phyloP scores from a whole-genome alignment of 345 rosid species.

The Citrus cavaleriei region DNA sequence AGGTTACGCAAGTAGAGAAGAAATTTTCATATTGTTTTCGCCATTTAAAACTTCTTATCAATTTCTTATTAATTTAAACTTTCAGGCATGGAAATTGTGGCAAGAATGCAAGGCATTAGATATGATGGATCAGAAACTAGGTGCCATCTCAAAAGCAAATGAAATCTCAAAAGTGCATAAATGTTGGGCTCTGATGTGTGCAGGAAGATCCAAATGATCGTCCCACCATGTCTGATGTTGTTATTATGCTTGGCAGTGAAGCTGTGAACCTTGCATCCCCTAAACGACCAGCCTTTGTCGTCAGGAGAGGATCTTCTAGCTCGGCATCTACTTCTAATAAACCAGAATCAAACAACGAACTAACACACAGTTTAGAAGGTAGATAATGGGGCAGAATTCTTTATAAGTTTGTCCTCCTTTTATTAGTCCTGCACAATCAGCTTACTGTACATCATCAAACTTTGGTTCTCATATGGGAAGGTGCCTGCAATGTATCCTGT shows the following conservation, averaged over 20 bases:
- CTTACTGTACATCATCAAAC: not conserved
- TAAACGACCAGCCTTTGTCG: constrained; percentile 42
- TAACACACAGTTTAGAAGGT: not conserved
- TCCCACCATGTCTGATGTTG: constrained; percentile 47
- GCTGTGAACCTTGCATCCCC: constrained; percentile 37
- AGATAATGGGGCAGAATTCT: not conserved
- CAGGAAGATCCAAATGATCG: constrained; percentile 55
- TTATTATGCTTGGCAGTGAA: constrained; percentile 44
- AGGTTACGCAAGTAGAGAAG: constrained; percentile 11
- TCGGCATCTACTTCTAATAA: constrained; percentile 11
- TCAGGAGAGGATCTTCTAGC: constrained; percentile 28
- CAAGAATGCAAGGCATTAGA: constrained; percentile 28
- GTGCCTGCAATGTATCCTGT: not conserved
- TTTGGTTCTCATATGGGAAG: not conserved
- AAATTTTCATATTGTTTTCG: not conserved
- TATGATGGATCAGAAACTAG: constrained; percentile 32
- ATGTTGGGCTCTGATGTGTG: constrained; percentile 50
- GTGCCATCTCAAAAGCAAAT: constrained; percentile 13
- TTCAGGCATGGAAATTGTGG: constrained; percentile 60
- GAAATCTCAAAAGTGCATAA: constrained; percentile 44
- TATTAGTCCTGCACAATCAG: not conserved
- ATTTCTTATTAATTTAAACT: not conserved
- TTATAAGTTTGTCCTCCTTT: not conserved
- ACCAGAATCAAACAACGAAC: not conserved
- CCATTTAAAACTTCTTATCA: not conserved